Conservation (phyloP, 345 rosid genomes). For the Hibiscus trionum region DNA sequence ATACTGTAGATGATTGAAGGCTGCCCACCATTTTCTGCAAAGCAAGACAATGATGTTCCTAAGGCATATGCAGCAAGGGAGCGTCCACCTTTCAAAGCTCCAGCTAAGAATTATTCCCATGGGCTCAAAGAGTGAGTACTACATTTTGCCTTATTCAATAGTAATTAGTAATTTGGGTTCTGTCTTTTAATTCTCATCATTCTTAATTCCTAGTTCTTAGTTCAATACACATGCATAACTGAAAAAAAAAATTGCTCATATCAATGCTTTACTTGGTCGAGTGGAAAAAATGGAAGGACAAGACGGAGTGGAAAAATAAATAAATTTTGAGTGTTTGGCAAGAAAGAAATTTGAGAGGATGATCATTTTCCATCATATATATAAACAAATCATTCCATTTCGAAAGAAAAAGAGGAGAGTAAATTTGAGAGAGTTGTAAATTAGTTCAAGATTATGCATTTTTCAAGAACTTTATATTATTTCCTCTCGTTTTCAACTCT, state of each 20-base stretch:
- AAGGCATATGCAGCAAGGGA: conserved; percentile 38
- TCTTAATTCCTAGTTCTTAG: neutral
- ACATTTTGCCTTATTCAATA: conserved; percentile 1
- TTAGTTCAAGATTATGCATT: neutral
- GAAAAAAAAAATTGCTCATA: neutral
- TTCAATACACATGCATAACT: neutral
- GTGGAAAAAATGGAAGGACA: too few relatives aligned
- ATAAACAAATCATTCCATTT: too few relatives aligned
- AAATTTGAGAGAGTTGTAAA: too few relatives aligned
- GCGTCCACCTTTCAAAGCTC: conserved; percentile 71
- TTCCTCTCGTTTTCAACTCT: too few relatives aligned
- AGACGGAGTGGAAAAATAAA: too few relatives aligned
- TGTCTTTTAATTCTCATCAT: neutral
- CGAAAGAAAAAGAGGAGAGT: too few relatives aligned
- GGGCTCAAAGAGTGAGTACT: conserved; percentile 70
- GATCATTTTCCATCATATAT: too few relatives aligned
- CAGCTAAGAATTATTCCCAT: conserved; percentile 63
- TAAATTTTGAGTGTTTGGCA: too few relatives aligned
- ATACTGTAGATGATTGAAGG: conserved; percentile 79
- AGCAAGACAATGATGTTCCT: conserved; percentile 57
- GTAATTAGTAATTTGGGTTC: neutral
- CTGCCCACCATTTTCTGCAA: conserved; percentile 56
- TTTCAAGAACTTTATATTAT: too few relatives aligned
- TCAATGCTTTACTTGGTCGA: too few relatives aligned
- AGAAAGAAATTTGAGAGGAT: too few relatives aligned